phyloP scores from a whole-genome alignment of 2,329 filamentous ascomycete genomes.

The Cladobotryum protrusum region DNA sequence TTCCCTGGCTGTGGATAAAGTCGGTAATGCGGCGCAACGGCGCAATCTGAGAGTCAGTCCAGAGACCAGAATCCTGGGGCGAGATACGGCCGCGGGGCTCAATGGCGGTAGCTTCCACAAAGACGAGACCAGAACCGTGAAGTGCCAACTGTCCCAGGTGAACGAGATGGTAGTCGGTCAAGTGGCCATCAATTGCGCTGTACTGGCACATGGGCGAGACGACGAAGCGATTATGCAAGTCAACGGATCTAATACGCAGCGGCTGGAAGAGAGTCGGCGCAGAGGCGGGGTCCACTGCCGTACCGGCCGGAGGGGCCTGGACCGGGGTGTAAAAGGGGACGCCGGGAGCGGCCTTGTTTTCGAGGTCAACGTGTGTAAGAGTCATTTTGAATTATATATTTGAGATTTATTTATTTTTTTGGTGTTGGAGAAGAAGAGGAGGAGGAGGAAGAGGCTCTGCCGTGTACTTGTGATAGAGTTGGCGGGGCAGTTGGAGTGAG shows the following conservation, averaged over 20 bases:
- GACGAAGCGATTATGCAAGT: constrained; percentile 50
- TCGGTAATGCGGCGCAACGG: constrained; percentile 65
- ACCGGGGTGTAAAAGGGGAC: constrained; percentile 50
- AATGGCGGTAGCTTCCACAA: constrained; percentile 75
- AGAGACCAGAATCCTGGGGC: constrained; percentile 72
- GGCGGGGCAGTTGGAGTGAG: too few relatives aligned
- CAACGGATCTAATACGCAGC: constrained; percentile 46
- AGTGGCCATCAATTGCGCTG: constrained; percentile 55
- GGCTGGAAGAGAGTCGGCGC: constrained; percentile 52
- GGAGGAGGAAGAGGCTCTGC: too few relatives aligned
- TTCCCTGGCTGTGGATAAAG: constrained; percentile 72
- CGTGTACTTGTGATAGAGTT: too few relatives aligned
- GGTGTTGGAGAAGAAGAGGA: too few relatives aligned
- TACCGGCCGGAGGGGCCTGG: constrained; percentile 46
- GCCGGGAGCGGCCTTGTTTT: constrained; percentile 36
- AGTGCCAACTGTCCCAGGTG: constrained; percentile 75
- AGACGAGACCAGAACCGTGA: constrained; percentile 65
- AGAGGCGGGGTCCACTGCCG: constrained; percentile 33
- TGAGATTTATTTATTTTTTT: too few relatives aligned
- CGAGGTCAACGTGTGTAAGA: constrained; percentile 11
- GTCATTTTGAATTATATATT: too few relatives aligned
- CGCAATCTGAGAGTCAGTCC: constrained; percentile 76
- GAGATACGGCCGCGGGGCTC: constrained; percentile 74
- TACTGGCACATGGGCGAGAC: constrained; percentile 59
- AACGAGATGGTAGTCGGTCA: constrained; percentile 74